phyloP scores from a whole-genome alignment of 768 basidiomycete genomes.

The Pilatotrama ljubarskyi region DNA sequence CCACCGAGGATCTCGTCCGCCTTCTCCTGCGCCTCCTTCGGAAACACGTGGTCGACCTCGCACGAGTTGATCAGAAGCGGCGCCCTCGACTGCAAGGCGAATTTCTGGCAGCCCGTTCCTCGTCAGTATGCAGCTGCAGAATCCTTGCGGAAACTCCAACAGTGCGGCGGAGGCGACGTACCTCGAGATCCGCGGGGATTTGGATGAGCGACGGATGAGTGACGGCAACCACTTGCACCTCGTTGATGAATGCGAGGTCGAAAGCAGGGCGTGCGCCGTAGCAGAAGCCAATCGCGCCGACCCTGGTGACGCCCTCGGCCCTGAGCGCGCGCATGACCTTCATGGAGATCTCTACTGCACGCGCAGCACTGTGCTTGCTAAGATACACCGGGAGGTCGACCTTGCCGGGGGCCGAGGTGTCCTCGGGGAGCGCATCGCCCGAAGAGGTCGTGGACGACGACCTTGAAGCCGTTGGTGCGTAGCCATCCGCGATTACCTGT shows the following conservation, averaged over 20 bases:
- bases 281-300: slow-evolving; percentile 71
- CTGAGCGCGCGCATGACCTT: slow-evolving; percentile 59
- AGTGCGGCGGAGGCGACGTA: slow-evolving; percentile 24
- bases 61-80: slow-evolving; percentile 74
- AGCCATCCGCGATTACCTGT: slow-evolving; percentile 47
- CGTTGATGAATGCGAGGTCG: slow-evolving; percentile 59
- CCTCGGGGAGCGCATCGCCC: slow-evolving; percentile 35
- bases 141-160: not conserved
- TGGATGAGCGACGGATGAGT: slow-evolving; percentile 66
- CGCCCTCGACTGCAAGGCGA: slow-evolving; percentile 42
- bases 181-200: slow-evolving; percentile 63
- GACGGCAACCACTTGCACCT: slow-evolving; percentile 48
- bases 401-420: slow-evolving; percentile 14
- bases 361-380: slow-evolving; percentile 32
- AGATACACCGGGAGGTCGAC: slow-evolving; percentile 39
- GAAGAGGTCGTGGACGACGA: slow-evolving; percentile 38
- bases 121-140: too few relatives aligned
- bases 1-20: slow-evolving; percentile 42
- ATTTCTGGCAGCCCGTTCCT: slow-evolving; percentile 39
- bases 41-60: slow-evolving; percentile 52
- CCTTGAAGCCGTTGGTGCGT: slow-evolving; percentile 44
- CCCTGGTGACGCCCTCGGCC: slow-evolving; percentile 53
- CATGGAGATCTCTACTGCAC: slow-evolving; percentile 43
- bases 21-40: slow-evolving; percentile 40
- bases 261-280: slow-evolving; percentile 64